Conservation (phyloP, 1,284 basidiomycete genomes). For the Marasmius sp. region DNA sequence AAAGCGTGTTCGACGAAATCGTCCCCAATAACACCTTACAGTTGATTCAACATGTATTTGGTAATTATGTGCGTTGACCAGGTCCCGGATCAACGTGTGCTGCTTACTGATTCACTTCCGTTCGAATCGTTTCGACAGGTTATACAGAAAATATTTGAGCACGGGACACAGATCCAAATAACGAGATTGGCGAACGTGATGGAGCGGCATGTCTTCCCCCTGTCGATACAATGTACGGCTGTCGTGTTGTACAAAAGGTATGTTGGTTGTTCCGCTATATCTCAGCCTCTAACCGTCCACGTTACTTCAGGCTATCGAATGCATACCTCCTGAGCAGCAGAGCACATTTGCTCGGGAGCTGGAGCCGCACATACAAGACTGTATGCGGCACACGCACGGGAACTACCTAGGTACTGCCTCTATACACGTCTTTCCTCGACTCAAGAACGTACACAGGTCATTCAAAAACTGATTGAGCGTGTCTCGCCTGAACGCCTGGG, state of each 20-base stretch:
- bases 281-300: conserved; percentile 11
- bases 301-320: conserved; percentile 74
- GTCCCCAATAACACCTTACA: conserved; percentile 74
- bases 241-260: conserved; percentile 88
- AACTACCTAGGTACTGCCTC: conserved; percentile 74
- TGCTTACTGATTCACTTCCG: conserved; percentile 4
- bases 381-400: conserved; percentile 91
- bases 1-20: conserved; percentile 89
- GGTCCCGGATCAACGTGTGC: not conserved
- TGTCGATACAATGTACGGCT: conserved; percentile 97
- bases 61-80: conserved; percentile 80
- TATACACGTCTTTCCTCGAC: conserved; percentile 8
- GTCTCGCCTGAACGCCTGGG: conserved; percentile 75
- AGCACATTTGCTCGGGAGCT: conserved; percentile 77
- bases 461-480: conserved; percentile 85
- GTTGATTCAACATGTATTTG: conserved; percentile 93
- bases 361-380: conserved; percentile 79
- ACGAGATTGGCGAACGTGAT: conserved; percentile 72
- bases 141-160: conserved; percentile 94
- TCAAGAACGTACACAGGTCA: conserved; percentile 46
- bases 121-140: conserved; percentile 49
- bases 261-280: not conserved
- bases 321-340: conserved; percentile 78
- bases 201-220: conserved; percentile 75
- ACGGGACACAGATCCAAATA: conserved; percentile 80